These are phyloP conservation scores for Monosporascus sp. DNA, from an alignment of 2,329 filamentous ascomycete species.

Conservation along the genomic window DNA sequence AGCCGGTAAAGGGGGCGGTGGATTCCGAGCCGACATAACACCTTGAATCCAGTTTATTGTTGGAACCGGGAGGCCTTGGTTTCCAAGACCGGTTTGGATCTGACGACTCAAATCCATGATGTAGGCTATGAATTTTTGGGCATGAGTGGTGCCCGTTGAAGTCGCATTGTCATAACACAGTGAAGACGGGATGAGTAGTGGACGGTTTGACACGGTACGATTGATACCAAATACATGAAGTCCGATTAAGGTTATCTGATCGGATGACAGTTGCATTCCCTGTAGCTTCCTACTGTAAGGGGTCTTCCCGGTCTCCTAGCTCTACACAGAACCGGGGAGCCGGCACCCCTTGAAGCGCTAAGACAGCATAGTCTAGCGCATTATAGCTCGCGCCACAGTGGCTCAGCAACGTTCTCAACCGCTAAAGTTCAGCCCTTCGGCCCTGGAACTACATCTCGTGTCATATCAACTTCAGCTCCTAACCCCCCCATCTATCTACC, in stretches of 20 bases:
- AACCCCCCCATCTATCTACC: no score
- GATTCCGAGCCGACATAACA: slow-evolving; percentile 53
- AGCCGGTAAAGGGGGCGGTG: slow-evolving; percentile 59
- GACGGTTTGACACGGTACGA: no score
- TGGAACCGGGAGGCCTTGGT: slow-evolving; percentile 49
- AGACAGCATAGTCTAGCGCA: background rate
- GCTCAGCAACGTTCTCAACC: slow-evolving; percentile 11
- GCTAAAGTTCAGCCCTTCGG: background rate
- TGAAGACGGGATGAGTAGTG: no score
- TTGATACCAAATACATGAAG: no score
- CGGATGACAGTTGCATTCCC: no score
- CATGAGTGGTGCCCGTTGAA: no score
- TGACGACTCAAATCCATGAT: slow-evolving; percentile 39
- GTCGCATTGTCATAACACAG: no score
- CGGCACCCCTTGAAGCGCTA: background rate
- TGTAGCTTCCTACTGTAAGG: no score
- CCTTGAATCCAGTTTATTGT: slow-evolving; percentile 56
- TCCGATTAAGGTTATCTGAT: no score
- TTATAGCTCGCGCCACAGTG: slow-evolving; percentile 19
- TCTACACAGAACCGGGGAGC: no score
- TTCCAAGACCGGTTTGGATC: slow-evolving; percentile 43
- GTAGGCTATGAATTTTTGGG: background rate
- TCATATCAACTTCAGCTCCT: no score
- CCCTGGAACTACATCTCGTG: background rate
- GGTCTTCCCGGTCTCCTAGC: no score